Evolutionary conservation across 495 filamentous ascomycete genomes (phyloP), one percentile per base, ranked within the genome.

Genomic region (Podospora pseudoanserina): DNA sequence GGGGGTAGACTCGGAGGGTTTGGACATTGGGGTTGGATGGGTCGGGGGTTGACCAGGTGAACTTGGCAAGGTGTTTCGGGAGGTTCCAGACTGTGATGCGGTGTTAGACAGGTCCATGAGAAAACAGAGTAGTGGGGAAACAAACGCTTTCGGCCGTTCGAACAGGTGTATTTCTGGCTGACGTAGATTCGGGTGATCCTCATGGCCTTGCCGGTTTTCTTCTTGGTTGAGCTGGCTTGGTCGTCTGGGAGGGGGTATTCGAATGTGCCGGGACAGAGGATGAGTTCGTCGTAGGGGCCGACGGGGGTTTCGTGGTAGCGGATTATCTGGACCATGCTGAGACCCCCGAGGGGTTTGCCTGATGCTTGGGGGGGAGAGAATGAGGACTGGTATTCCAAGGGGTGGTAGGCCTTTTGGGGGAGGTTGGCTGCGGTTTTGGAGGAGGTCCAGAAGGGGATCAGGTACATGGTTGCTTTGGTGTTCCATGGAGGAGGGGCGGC

Each of bases 61-160:
- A 86, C 49, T 77, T 76, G 26, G 83, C 85, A 18, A 86, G 76
- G 71, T 85, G 84, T 71, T 86, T 86, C 11, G 84, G 82, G 55
- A 84, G 81, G 72, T 85, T 85, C 82, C 82, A 86, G 66, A 83
- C 82, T 78, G 20, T 54, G 18, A 2, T 3, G 7, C 9, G 15
- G 13, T 11, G 39, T 49, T 72, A n/a, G 26, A 30, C 27, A 53
- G 23, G 23, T 23, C 23, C 23, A 19, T 44, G 61, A 39, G 23
- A 49, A 26, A 16, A 58, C 30, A 32, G 30, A 32, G 30, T 7
- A 39, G n/a, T 19, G 20, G 54, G 13, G 13, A 19, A 15, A 26
- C 1, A 70, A 64, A 78, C 77, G 75, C n/a, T 67, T 74, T 63
- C 79, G 63, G 57, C 84, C 83, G 70, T 85, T 85, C 70, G 76